Conservation (phyloP, 257 asterid genomes). For the Solanum lycopersicoides region DNA sequence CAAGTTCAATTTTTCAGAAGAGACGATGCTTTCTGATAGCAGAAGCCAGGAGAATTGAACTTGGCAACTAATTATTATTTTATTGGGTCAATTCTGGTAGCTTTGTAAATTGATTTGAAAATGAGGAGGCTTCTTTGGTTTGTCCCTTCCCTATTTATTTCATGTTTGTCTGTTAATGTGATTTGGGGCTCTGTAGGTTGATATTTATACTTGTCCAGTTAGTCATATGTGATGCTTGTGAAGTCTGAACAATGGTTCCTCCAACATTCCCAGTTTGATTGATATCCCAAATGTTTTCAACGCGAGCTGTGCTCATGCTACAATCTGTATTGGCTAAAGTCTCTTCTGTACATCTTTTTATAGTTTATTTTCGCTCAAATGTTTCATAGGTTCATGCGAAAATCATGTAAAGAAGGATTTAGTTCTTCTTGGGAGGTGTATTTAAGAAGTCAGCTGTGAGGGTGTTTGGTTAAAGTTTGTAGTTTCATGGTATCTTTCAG, state of each 20-base stretch:
- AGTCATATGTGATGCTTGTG: neutral
- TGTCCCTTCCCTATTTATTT: neutral
- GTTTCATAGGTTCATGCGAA: neutral
- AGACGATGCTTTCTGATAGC: constrained; percentile 9
- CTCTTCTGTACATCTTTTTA: neutral
- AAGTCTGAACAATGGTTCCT: neutral
- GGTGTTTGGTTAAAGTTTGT: neutral
- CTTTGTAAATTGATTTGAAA: neutral
- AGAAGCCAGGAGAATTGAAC: constrained; percentile 3
- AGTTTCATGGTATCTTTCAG: neutral
- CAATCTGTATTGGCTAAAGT: neutral
- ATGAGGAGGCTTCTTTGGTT: neutral
- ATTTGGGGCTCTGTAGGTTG: neutral
- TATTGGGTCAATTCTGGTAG: neutral
- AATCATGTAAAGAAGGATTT: neutral
- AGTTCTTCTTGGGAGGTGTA: neutral
- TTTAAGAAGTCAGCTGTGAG: neutral
- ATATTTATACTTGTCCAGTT: neutral
- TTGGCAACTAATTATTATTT: neutral
- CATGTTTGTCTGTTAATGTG: neutral
- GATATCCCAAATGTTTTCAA: neutral
- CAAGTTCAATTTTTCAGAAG: constrained; percentile 42
- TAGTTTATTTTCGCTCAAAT: neutral
- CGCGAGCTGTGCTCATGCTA: neutral
- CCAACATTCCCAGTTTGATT: neutral